Evolutionary conservation across 768 basidiomycete genomes (phyloP).

Genomic region (Bullera alba): DNA sequence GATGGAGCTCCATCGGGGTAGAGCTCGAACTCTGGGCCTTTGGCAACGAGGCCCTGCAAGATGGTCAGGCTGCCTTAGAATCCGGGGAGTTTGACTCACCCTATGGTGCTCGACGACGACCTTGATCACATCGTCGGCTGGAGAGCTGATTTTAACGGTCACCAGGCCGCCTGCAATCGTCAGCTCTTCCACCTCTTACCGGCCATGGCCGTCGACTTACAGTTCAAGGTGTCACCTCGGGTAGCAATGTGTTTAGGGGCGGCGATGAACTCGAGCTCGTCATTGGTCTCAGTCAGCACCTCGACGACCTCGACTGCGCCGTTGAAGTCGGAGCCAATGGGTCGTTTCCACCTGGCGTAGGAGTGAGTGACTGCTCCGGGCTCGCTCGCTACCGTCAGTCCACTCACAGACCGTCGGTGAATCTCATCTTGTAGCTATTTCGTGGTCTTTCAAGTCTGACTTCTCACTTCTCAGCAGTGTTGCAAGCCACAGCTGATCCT

Average conservation of each 20-base stretch:
- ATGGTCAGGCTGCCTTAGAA: not conserved
- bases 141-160: slow-evolving; percentile 47
- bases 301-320: slow-evolving; percentile 61
- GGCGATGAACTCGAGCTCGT: slow-evolving; percentile 57
- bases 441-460: no score
- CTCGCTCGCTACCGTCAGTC: slow-evolving; percentile 45
- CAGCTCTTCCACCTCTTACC: not conserved
- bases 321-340: slow-evolving; percentile 56
- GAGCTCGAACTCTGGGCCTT: slow-evolving; percentile 53
- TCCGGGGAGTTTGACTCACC: no score
- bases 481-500: no score
- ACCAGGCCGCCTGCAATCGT: slow-evolving; percentile 46
- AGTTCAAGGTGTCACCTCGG: slow-evolving; percentile 48
- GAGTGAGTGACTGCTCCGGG: not conserved
- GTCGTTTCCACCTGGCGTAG: slow-evolving; percentile 20
- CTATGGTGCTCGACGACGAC: slow-evolving; percentile 39
- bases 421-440: no score
- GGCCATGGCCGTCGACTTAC: slow-evolving; percentile 6
- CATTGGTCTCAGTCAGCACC: slow-evolving; percentile 46
- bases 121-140: slow-evolving; percentile 41
- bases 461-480: no score
- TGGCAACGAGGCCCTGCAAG: not conserved
- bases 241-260: slow-evolving; percentile 43
- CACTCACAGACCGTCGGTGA: slow-evolving; percentile 70
- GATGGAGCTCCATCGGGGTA: slow-evolving; percentile 59